A percentile compares a stretch with the other conserved stretches of the same genome.
Evolutionary conservation across 345 rosid species (phyloP).

Genomic region (Bruguiera parviflora): DNA sequence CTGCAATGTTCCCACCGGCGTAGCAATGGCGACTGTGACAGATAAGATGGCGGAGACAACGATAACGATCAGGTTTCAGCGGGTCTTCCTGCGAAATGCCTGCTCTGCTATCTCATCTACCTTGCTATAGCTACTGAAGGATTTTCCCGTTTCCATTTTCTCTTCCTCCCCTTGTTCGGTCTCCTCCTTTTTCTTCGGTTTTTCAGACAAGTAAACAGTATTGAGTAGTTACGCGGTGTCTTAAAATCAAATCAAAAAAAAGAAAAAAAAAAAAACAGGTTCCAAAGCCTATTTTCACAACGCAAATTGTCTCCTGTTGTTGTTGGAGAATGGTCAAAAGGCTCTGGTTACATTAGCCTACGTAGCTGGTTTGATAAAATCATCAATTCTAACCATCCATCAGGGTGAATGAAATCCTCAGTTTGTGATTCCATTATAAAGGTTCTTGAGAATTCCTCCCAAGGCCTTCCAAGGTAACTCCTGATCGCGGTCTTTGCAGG

Average conservation of each 20-base stretch:
- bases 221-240: no score
- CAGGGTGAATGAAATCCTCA: slow-evolving; percentile 62
- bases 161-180: background rate
- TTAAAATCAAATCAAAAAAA: no score
- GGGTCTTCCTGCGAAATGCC: slow-evolving; percentile 19
- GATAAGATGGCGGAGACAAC: slow-evolving; percentile 14
- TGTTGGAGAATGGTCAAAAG: no score
- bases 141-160: background rate
- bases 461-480: slow-evolving; percentile 80
- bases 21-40: slow-evolving; percentile 2
- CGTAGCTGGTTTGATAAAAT: no score
- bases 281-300: no score
- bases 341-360: no score
- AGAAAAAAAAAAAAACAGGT: no score
- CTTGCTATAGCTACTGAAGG: slow-evolving; percentile 18
- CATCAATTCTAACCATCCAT: slow-evolving; percentile 62
- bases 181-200: no score
- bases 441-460: slow-evolving; percentile 64
- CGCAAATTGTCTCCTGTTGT: no score
- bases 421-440: slow-evolving; percentile 68
- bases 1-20: slow-evolving; percentile 5
- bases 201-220: no score
- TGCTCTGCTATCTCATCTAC: slow-evolving; percentile 21
- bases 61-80: slow-evolving; percentile 20
- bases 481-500: slow-evolving; percentile 34